Base-by-base conservation (phyloP, 1,139 yeast genomes). In the Meyerozyma smithsonii region DNA sequence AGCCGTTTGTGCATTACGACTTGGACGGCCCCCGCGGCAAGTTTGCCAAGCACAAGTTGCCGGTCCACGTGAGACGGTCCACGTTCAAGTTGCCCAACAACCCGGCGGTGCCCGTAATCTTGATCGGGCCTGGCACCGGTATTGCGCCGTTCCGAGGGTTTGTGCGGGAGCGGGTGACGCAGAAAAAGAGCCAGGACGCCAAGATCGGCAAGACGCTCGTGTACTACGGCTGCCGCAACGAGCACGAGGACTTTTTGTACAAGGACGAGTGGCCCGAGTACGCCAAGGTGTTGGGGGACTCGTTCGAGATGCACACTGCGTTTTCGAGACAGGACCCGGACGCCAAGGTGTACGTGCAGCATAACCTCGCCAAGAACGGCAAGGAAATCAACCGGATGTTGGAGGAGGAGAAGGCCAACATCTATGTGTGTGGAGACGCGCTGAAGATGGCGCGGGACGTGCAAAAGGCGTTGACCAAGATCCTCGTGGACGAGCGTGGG, bases 61-160 rank as follows among this genome's bases (percentile, higher is more conserved):
- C 97, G 10, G 83, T 92, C 36, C 96, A 89, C 61, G 85, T 92
- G 36, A 85, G 98, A 66, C 88, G 94, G 64, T 89, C 97, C 7
- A 86, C 94, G 42, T 92, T 92, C 70, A 90, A 88, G 69, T 74
- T 92, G 48, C 98, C 98, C n/a, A 72, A 89, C 12, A 87, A 87
- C 57, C 83, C 95, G 23, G 62, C 77, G 12, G 80, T 84, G 36
- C 97, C 98, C 7, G 76, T 92, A 26, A 87, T 92, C 52, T 79
- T 90, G 84, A 76, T 92, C 58, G 98, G 98, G 28, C 97, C 98
- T 37, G 98, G 98, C 49, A 92, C 98, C 6, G 98, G 98, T 59
- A 92, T 92, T 42, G 97, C 98, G 8, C 98, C 98, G 45, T 84
- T 92, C 69, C 83, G 97, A 64, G 97, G 95, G 2, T 89, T 92